phyloP scores from a whole-genome alignment of 1,284 basidiomycete genomes.

The Quambalaria eucalypti region DNA sequence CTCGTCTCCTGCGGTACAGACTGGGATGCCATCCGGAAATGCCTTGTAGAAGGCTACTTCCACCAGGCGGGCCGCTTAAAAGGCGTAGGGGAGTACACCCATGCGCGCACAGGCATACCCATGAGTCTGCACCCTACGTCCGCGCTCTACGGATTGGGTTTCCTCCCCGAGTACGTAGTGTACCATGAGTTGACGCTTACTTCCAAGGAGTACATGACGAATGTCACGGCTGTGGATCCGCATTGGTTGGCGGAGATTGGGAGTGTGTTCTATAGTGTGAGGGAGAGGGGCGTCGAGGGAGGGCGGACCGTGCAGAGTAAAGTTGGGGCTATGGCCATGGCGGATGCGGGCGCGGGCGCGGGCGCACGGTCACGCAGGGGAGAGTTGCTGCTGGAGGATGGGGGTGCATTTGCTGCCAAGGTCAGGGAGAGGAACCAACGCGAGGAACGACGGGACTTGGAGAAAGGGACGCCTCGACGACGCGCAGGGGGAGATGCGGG shows the following conservation, averaged over 20 bases:
- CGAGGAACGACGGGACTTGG: background rate
- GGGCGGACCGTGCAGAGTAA: too few relatives aligned
- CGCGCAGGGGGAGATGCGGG: background rate
- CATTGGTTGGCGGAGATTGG: conserved; percentile 43
- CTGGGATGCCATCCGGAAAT: conserved; percentile 92
- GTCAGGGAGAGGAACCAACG: too few relatives aligned
- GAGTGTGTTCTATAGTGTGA: background rate
- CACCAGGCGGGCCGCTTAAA: conserved; percentile 96
- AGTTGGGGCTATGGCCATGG: too few relatives aligned
- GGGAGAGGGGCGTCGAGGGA: background rate
- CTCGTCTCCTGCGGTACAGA: conserved; percentile 83
- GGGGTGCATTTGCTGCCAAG: too few relatives aligned
- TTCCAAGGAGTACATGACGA: conserved; percentile 34
- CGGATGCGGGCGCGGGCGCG: too few relatives aligned
- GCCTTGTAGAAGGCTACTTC: conserved; percentile 96
- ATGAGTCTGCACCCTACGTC: conserved; percentile 92
- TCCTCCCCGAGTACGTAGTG: conserved; percentile 89
- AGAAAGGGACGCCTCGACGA: background rate
- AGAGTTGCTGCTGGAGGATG: too few relatives aligned
- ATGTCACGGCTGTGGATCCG: conserved; percentile 45
- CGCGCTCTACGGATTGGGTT: conserved; percentile 89
- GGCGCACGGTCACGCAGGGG: too few relatives aligned
- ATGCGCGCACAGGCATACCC: conserved; percentile 76
- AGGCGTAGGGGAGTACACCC: conserved; percentile 96
- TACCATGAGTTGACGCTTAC: conserved; percentile 66